A percentile compares a stretch with the other conserved stretches of the same genome.
phyloP scores from a whole-genome alignment of 2,329 filamentous ascomycete genomes.

The Talaromyces piceae region DNA sequence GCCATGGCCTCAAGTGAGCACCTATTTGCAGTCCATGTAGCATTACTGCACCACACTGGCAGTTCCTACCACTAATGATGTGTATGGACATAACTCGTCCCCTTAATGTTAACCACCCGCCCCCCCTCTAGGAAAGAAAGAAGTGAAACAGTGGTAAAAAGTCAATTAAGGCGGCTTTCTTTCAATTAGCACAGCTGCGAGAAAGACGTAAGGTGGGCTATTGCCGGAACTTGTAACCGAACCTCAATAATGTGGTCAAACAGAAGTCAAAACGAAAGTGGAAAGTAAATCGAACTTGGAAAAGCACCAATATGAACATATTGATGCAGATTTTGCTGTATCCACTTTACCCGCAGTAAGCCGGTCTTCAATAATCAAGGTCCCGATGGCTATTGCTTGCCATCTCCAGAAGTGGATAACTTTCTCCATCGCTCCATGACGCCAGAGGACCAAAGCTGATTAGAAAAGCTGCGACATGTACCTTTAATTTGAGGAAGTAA shows the following conservation, averaged over 20 bases:
- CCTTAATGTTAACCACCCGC: neutral
- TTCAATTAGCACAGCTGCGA: neutral
- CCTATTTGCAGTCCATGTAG: too few relatives aligned
- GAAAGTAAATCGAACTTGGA: neutral
- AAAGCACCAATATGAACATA: neutral
- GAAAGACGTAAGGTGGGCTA: neutral
- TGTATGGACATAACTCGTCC: too few relatives aligned
- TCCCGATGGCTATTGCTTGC: neutral
- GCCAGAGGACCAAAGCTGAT: neutral
- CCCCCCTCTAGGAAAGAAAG: neutral
- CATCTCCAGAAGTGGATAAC: constrained; percentile 1
- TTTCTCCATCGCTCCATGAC: neutral
- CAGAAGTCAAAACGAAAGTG: neutral
- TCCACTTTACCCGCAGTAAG: neutral
- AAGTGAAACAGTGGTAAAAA: neutral
- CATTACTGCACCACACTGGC: too few relatives aligned
- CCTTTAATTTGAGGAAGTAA: neutral
- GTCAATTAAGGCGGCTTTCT: neutral
- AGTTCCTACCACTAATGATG: too few relatives aligned
- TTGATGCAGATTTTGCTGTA: neutral
- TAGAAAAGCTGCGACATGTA: neutral
- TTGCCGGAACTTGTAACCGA: too few relatives aligned
- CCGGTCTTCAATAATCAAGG: neutral
- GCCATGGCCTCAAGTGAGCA: too few relatives aligned
- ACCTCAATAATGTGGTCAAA: neutral